Evolutionary conservation across 2,329 filamentous ascomycete species (phyloP), one percentile per base, ranked within the genome.

Genomic region (Colletotrichum sp.): DNA sequence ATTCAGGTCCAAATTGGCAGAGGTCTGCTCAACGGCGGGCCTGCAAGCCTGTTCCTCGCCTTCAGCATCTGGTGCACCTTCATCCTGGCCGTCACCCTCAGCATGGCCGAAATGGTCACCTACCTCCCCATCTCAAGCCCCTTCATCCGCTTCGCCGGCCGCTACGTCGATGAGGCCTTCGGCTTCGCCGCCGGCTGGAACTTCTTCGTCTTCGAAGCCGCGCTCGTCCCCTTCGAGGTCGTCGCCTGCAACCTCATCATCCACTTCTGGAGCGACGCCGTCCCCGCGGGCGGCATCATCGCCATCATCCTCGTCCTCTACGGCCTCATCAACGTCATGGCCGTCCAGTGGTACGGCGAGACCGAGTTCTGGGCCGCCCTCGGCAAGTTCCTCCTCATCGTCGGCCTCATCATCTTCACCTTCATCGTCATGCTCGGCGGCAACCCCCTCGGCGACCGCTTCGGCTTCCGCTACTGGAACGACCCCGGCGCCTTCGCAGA

Each of bases 391-490:
- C 79, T 96, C 3, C 88, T 96, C 66, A 94, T 94, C 75, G 84
- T 95, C 43, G 93, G 91, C 2, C 87, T 96, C 66, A 89, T 96
- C 78, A 79, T 92, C 77, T 96, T 95, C 85, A 96, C 95, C 3
- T 95, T 98, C 80, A 89, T 97, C 77, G 91, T 92, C 77, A 96
- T 97, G 93, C 85, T 97, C 1, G 95, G 95, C 9, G 95, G 94
- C 4, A 97, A 96, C 78, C 95, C 95, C 0, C 82, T 92, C 1
- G 87, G 90, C 48, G 93, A 96, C 78, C 87, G 90, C 0, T 94
- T 94, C 77, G 94, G 94, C 1, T 96, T 96, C 81, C 89, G 83
- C 0, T 92, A 90, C 82, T 94, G 92, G 91, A 86, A 89, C 5
- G 85, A 90, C 1, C 94, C 94, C 0, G 94, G 94, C 2, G 88